These are phyloP conservation scores for Colletotrichum sp. DNA, from an alignment of 2,329 filamentous ascomycete species.

Conservation along the genomic window DNA sequence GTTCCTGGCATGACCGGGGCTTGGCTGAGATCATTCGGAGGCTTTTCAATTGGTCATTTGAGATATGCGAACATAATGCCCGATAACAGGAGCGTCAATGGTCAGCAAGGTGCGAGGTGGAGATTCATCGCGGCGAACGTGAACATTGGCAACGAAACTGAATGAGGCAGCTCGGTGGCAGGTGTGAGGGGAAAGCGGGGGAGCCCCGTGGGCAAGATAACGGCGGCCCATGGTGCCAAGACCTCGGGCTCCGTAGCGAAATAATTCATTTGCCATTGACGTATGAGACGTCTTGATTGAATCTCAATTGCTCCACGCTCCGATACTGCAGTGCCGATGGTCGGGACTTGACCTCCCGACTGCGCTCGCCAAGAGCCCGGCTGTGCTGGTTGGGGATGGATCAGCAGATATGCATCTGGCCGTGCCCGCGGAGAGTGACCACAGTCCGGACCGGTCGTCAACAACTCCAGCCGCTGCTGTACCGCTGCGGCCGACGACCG, in stretches of 20 bases:
- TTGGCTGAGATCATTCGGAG: conserved; percentile 15
- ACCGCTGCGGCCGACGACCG: background rate
- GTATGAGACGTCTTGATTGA: background rate
- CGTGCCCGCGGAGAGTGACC: background rate
- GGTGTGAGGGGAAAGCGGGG: conserved; percentile 22
- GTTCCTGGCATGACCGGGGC: background rate
- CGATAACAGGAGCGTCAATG: background rate
- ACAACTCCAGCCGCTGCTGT: background rate
- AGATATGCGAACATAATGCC: background rate
- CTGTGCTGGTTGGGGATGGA: background rate
- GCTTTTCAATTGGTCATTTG: background rate
- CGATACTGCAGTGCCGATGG: conserved; percentile 6
- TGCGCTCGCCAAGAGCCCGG: background rate
- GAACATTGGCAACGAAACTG: conserved; percentile 25
- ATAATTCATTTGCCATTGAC: conserved; percentile 9
- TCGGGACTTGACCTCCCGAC: background rate
- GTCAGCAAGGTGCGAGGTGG: background rate
- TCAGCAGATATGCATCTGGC: background rate
- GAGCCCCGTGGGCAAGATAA: conserved; percentile 7
- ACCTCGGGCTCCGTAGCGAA: background rate
- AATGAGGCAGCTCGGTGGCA: conserved; percentile 18
- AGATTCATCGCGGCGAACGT: background rate
- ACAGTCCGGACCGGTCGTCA: background rate
- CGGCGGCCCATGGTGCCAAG: conserved; percentile 10
- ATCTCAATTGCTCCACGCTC: background rate